A percentile compares a stretch with the other conserved stretches of the same genome.
Evolutionary conservation across 140 eudicot species (phyloP).

Genomic region (Stevia rebaudiana): DNA sequence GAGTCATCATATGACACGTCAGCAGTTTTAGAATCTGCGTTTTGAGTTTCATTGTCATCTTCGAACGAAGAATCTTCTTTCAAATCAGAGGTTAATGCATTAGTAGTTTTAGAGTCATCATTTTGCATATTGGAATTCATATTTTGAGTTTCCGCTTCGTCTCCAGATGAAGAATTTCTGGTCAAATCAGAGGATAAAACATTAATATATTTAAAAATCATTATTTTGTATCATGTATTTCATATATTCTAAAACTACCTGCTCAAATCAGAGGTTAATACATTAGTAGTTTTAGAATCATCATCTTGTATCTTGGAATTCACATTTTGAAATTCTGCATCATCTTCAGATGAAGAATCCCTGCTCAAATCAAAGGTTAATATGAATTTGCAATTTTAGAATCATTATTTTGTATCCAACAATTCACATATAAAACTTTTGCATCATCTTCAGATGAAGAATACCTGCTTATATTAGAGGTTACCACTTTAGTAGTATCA

Average conservation of each 20-base stretch:
- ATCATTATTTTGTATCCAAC: slow-evolving; percentile 23
- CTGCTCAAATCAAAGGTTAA: background rate
- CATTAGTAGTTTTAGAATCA: background rate
- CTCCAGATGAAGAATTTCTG: slow-evolving; percentile 17
- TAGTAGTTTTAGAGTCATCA: background rate
- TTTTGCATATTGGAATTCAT: background rate
- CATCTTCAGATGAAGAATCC: background rate
- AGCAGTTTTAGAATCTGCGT: background rate
- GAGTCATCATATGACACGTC: background rate
- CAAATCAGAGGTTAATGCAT: background rate
- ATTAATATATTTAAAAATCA: background rate
- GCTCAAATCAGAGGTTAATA: no score
- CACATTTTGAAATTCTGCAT: background rate
- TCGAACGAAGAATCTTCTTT: slow-evolving; percentile 12
- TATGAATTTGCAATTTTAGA: background rate
- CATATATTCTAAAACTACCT: no score
- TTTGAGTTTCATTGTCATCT: background rate
- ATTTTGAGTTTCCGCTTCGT: slow-evolving; percentile 9
- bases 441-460: slow-evolving; percentile 32
- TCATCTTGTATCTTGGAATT: background rate
- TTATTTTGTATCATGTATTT: background rate
- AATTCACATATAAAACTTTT: slow-evolving; percentile 26
- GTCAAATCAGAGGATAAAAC: background rate
- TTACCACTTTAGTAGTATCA: background rate
- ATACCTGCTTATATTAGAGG: slow-evolving; percentile 15